phyloP scores from a whole-genome alignment of 208 protist species.

The Acanthamoeba royreba region DNA sequence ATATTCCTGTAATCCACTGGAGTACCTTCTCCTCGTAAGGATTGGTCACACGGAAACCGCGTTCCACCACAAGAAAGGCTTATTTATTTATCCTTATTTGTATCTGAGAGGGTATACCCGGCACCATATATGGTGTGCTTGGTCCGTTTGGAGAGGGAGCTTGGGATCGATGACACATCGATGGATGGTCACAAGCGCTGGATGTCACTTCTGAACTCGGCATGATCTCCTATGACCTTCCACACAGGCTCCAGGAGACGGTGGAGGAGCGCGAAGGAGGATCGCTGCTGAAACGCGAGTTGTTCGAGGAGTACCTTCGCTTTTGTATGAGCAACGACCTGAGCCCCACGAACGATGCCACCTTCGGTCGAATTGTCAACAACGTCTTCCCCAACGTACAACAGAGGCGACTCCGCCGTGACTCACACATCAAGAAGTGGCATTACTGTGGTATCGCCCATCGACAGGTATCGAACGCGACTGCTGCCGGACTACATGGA shows the following conservation, averaged over 20 bases:
- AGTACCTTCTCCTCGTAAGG: too few relatives aligned
- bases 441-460: slow-evolving; percentile 1
- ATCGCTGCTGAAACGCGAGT: neutral
- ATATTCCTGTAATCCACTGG: too few relatives aligned
- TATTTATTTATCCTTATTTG: too few relatives aligned
- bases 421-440: neutral
- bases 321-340: neutral
- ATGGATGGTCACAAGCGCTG: too few relatives aligned
- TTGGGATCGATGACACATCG: too few relatives aligned
- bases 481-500: too few relatives aligned
- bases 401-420: neutral
- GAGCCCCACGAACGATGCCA: neutral
- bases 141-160: too few relatives aligned
- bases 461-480: neutral
- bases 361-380: neutral
- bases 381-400: neutral
- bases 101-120: too few relatives aligned
- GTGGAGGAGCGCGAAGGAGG: neutral
- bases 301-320: neutral
- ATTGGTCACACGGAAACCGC: too few relatives aligned
- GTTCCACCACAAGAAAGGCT: too few relatives aligned
- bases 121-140: too few relatives aligned
- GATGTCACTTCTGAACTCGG: too few relatives aligned
- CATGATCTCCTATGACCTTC: neutral
- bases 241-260: neutral